These are phyloP conservation scores for Oropetium thomaeum DNA, from an alignment of 176 grass and related monocot species.

Conservation along the genomic window DNA sequence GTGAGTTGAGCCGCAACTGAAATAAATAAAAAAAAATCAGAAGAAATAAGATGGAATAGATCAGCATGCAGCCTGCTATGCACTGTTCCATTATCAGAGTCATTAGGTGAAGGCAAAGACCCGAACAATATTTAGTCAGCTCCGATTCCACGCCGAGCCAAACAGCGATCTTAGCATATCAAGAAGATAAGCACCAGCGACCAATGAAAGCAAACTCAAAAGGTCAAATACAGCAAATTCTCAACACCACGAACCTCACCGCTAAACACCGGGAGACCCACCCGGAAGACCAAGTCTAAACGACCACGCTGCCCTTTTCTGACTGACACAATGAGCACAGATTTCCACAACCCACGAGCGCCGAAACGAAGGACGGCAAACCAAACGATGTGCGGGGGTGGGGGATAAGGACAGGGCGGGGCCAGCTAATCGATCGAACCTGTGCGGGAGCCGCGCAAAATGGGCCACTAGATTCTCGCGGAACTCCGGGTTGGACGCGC, in stretches of 20 bases:
- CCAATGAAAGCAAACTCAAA: neutral
- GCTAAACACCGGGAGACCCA: neutral
- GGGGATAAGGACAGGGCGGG: neutral
- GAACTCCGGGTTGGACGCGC: slow-evolving; percentile 61
- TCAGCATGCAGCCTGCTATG: neutral
- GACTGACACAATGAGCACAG: neutral
- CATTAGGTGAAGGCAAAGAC: neutral
- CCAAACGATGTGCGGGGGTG: slow-evolving; percentile 6
- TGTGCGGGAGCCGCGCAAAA: slow-evolving; percentile 67
- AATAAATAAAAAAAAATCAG: slow-evolving; percentile 1
- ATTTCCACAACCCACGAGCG: slow-evolving; percentile 7
- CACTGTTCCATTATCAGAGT: neutral
- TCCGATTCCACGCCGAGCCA: slow-evolving; percentile 18
- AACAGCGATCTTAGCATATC: slow-evolving; percentile 11
- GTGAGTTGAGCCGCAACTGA: neutral
- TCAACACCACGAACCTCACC: neutral
- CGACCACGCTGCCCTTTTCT: neutral
- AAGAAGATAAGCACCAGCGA: neutral
- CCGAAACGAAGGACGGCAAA: neutral
- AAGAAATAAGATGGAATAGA: slow-evolving; percentile 4
- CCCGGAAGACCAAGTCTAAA: neutral
- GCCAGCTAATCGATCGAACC: slow-evolving; percentile 34
- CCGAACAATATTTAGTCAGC: neutral
- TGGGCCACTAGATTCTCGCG: slow-evolving; percentile 65
- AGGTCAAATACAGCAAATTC: neutral